Base-by-base conservation (phyloP, 805 yeast species). In the Kuraishia floccosa region DNA sequence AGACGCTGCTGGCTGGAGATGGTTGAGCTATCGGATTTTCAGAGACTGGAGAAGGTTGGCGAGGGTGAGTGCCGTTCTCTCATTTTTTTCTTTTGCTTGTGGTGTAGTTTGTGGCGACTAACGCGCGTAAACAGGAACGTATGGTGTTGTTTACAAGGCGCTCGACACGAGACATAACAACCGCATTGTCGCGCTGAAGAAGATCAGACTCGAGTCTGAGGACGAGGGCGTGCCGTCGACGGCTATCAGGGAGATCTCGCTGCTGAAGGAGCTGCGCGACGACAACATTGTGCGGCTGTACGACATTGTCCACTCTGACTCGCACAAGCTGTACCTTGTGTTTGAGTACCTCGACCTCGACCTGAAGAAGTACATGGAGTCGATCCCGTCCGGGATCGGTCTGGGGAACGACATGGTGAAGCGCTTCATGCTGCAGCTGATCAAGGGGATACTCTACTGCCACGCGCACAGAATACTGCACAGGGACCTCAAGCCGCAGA, bases 181-280 rank as follows among this genome's bases (percentile, higher is more conserved):
- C 58, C 71, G 96, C n/a, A 73, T 86, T 27, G 98, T 91, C 23
- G 98, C 98, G 0, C 63, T 91, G 43, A 91, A 91, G 56, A 93
- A 91, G 58, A 93, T 91, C 53, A 73, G 97, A 35, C 61, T 91
- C 32, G 98, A 91, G 52, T 84, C 94, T 14, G 98, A 91, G 54
- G 94, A 85, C 54, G 98, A 91, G 54, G 98, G 98, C 13, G 96
- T 93, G 15, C 98, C 98, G 2, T 86, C 96, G 2, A 91, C 98
- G 0, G 97, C 98, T 5, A 91, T 91, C 36, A 69, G 98, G 45
- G 98, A 91, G 52, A 91, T 91, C 43, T 89, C 97, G 2, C 65
- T 91, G 28, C 68, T 91, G 56, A 89, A 91, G 53, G 98, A 91
- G 52, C 68, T 91, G 68, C 73, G 84, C 40, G 95, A 91, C 57